Conservation (phyloP, 768 basidiomycete species). For the Kwoniella sp. region DNA sequence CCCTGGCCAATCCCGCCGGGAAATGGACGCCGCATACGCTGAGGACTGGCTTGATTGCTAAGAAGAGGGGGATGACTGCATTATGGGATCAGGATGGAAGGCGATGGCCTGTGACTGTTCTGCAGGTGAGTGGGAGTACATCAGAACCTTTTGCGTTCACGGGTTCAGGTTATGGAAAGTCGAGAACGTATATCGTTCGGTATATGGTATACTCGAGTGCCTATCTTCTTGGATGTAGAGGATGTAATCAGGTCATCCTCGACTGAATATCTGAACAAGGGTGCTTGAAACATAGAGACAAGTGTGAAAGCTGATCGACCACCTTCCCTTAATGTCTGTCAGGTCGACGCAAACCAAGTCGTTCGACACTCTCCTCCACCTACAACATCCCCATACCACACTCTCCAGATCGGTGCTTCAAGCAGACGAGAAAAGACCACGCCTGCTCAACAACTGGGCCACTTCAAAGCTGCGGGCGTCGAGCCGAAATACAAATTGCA, state of each 20-base stretch:
- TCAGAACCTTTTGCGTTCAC: neutral
- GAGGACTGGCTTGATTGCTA: constrained; percentile 87
- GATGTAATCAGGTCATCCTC: too few species aligned
- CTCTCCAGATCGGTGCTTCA: constrained; percentile 88
- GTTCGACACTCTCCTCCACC: constrained; percentile 48
- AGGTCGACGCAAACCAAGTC: constrained; percentile 58
- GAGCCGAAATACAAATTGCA: constrained; percentile 75
- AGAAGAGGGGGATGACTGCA: constrained; percentile 93
- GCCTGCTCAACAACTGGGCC: constrained; percentile 79
- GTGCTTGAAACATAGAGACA: too few species aligned
- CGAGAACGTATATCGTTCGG: too few species aligned
- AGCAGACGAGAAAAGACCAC: constrained; percentile 72
- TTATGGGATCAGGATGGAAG: constrained; percentile 90
- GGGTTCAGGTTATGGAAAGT: too few species aligned
- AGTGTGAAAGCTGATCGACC: too few species aligned
- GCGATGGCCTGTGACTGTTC: constrained; percentile 84
- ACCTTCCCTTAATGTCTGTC: neutral
- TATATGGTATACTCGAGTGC: too few species aligned
- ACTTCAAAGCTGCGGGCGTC: constrained; percentile 81
- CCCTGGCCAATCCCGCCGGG: constrained; percentile 37
- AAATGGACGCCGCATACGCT: constrained; percentile 85
- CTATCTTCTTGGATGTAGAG: too few species aligned
- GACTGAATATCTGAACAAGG: too few species aligned
- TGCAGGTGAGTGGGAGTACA: constrained; percentile 67
- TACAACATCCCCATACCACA: constrained; percentile 65